These are phyloP conservation scores for Noccaea caerulescens DNA, from an alignment of 345 rosid genomes.

Conservation along the genomic window DNA sequence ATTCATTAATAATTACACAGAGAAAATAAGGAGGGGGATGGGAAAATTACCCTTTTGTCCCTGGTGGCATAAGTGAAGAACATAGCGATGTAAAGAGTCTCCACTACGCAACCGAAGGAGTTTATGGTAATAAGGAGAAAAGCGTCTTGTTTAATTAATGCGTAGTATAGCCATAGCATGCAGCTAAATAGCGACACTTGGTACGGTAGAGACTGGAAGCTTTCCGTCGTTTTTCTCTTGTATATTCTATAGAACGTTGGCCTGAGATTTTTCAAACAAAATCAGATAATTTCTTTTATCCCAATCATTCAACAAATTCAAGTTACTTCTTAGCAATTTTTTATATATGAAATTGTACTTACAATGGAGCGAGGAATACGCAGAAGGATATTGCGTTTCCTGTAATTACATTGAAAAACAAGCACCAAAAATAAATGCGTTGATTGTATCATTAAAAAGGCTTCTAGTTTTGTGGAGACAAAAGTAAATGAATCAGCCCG, in stretches of 20 bases:
- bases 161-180: constrained; percentile 92
- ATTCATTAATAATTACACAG: not conserved
- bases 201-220: constrained; percentile 82
- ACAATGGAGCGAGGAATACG: constrained; percentile 88
- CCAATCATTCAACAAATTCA: not conserved
- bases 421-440: not conserved
- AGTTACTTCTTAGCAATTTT: no score
- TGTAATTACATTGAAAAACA: constrained; percentile 34
- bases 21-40: not conserved
- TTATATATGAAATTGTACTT: constrained; percentile 20
- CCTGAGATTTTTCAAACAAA: constrained; percentile 45
- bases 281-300: not conserved
- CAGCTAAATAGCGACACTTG: constrained; percentile 86
- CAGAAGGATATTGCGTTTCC: constrained; percentile 76
- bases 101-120: constrained; percentile 73
- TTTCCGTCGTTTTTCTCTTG: constrained; percentile 73
- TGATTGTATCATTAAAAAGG: constrained; percentile 20
- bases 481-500: constrained; percentile 9
- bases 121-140: constrained; percentile 85
- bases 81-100: constrained; percentile 65
- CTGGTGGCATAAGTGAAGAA: constrained; percentile 65
- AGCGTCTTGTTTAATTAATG: constrained; percentile 59
- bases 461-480: constrained; percentile 22
- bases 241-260: constrained; percentile 76
- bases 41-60: constrained; percentile 51